phyloP scores from a whole-genome alignment of 768 basidiomycete genomes.

The Leccinum arenicola region DNA sequence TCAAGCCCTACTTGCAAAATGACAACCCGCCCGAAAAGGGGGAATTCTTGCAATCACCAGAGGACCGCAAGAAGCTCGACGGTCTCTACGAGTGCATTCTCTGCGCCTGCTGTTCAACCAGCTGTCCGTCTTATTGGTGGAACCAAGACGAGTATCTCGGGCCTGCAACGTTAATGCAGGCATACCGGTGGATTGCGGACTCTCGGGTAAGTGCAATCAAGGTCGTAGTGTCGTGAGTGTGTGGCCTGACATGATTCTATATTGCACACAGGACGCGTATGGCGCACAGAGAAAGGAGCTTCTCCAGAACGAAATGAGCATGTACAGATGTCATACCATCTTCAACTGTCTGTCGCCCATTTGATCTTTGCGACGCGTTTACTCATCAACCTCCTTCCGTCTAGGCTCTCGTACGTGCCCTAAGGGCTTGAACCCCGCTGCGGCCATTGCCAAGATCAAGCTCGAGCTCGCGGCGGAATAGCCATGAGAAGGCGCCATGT shows the following conservation, averaged over 20 bases:
- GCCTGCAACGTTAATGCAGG: slow-evolving; percentile 94
- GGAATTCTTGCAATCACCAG: slow-evolving; percentile 87
- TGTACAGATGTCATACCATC: slow-evolving; percentile 98
- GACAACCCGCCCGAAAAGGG: slow-evolving; percentile 82
- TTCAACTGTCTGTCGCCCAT: slow-evolving; percentile 75
- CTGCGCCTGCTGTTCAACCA: slow-evolving; percentile 96
- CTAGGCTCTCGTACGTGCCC: slow-evolving; percentile 92
- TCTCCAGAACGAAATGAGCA: slow-evolving; percentile 92
- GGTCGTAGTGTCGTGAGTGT: neutral
- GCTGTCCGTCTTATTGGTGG: slow-evolving; percentile 99
- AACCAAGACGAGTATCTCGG: slow-evolving; percentile 99
- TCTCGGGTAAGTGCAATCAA: slow-evolving; percentile 76
- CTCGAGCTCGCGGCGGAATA: slow-evolving; percentile 80
- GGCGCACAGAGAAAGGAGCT: slow-evolving; percentile 81
- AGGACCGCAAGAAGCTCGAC: slow-evolving; percentile 92
- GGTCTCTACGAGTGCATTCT: slow-evolving; percentile 98
- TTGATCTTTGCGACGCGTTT: neutral
- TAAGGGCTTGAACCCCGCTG: slow-evolving; percentile 92
- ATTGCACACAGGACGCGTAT: slow-evolving; percentile 59
- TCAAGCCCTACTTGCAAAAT: slow-evolving; percentile 95
- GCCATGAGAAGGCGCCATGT: neutral
- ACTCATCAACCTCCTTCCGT: neutral
- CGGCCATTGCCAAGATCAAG: slow-evolving; percentile 92
- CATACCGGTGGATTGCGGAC: slow-evolving; percentile 98
- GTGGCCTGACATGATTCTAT: neutral